These are phyloP conservation scores for Casuarina glauca DNA, from an alignment of 306 rosid genomes.

Conservation along the genomic window DNA sequence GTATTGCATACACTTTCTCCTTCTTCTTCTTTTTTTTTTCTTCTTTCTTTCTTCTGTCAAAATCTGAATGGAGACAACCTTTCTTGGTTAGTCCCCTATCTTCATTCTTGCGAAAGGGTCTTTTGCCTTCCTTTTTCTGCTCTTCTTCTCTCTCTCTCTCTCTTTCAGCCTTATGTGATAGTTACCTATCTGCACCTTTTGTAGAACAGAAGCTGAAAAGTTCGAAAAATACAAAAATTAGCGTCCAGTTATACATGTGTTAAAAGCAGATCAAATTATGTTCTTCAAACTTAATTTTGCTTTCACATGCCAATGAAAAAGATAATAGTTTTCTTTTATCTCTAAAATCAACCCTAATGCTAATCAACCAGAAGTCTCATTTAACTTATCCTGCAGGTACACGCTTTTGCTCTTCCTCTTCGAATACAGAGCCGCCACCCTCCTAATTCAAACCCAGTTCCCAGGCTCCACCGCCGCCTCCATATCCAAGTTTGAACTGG, in stretches of 20 bases:
- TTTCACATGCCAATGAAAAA: too few relatives aligned
- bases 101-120: constrained; percentile 5
- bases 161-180: not conserved
- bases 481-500: constrained; percentile 38
- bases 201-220: not conserved
- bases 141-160: not conserved
- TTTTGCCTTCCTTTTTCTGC: not conserved
- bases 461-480: constrained; percentile 38
- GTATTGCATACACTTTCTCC: constrained; percentile 6
- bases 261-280: not conserved
- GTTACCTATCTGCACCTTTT: not conserved
- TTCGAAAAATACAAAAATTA: not conserved
- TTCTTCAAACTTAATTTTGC: too few relatives aligned
- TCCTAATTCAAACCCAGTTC: constrained; percentile 33
- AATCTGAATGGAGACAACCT: not conserved
- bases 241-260: not conserved
- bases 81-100: not conserved
- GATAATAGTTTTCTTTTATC: too few relatives aligned
- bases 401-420: constrained; percentile 44
- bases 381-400: constrained; percentile 27
- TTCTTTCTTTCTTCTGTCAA: not conserved
- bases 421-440: constrained; percentile 44
- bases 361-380: not conserved
- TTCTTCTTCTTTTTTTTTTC: not conserved
- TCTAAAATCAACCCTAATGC: not conserved